Evolutionary conservation across 805 yeast genomes (phyloP).

Genomic region (Blastobotrys parvus): DNA sequence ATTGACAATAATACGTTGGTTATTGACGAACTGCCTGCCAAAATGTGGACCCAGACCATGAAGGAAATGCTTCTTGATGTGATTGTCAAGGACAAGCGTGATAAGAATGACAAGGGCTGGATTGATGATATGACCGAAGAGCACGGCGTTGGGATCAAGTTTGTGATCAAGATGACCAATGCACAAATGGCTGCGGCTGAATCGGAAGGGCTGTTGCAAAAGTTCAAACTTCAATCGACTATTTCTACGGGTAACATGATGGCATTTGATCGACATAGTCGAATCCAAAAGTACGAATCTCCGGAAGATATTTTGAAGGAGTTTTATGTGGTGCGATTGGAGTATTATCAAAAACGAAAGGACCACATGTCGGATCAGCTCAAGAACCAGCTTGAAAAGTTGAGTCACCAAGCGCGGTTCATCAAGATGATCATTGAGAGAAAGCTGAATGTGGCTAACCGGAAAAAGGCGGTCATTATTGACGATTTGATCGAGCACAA

Average conservation of each 20-base stretch:
- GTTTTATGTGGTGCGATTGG: slow-evolving; percentile 78
- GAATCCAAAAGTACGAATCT: slow-evolving; percentile 71
- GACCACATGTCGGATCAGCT: slow-evolving; percentile 63
- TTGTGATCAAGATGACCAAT: slow-evolving; percentile 61
- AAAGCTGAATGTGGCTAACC: slow-evolving; percentile 62
- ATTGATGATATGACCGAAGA: slow-evolving; percentile 93
- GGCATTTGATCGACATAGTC: slow-evolving; percentile 84
- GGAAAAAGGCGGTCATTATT: slow-evolving; percentile 56
- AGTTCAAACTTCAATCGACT: slow-evolving; percentile 67
- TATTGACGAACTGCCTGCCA: slow-evolving; percentile 87
- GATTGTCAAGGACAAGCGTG: slow-evolving; percentile 51
- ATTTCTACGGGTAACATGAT: slow-evolving; percentile 83
- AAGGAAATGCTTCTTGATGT: slow-evolving; percentile 77
- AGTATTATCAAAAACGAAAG: slow-evolving; percentile 84
- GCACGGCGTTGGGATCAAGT: slow-evolving; percentile 73
- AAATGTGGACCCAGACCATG: slow-evolving; percentile 85
- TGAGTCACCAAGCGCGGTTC: slow-evolving; percentile 81
- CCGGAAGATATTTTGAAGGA: slow-evolving; percentile 75
- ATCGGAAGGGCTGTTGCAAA: slow-evolving; percentile 68
- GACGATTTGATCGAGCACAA: slow-evolving; percentile 52
- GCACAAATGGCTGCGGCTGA: slow-evolving; percentile 80
- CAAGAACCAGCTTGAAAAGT: slow-evolving; percentile 64
- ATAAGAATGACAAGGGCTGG: slow-evolving; percentile 56
- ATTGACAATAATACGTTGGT: slow-evolving; percentile 72
- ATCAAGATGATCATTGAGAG: slow-evolving; percentile 82